phyloP scores from a whole-genome alignment of 306 rosid species.

The Carpinus fangiana region DNA sequence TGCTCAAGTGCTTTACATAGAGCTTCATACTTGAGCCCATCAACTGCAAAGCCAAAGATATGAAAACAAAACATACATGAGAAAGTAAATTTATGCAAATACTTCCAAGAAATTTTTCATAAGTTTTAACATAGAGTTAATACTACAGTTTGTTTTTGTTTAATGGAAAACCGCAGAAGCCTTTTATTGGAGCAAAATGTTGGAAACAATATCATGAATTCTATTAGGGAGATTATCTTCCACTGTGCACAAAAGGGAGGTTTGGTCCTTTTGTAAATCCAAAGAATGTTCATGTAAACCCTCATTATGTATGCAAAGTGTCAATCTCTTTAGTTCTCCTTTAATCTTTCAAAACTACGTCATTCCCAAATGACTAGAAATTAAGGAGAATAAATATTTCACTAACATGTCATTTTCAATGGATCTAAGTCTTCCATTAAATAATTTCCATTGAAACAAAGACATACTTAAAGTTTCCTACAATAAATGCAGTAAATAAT shows the following conservation, averaged over 20 bases:
- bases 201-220: background rate
- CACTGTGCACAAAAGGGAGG: background rate
- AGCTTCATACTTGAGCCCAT: constrained; percentile 50
- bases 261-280: background rate
- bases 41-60: constrained; percentile 50
- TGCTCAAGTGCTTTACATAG: constrained; percentile 69
- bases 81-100: constrained; percentile 28
- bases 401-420: background rate
- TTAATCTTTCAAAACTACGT: background rate
- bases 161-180: background rate
- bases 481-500: constrained; percentile 16
- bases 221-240: background rate
- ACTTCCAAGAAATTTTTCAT: constrained; percentile 20
- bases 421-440: background rate
- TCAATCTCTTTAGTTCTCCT: background rate
- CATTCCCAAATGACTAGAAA: background rate
- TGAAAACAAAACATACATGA: background rate
- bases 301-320: background rate
- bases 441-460: constrained; percentile 4
- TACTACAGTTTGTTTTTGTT: background rate
- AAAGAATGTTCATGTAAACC: background rate
- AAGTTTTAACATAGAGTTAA: background rate
- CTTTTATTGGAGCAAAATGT: background rate
- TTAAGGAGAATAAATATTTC: background rate
- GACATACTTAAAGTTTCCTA: background rate